Evolutionary conservation across 2,329 filamentous ascomycete species (phyloP).

Genomic region (Scedosporium aurantiacum): DNA sequence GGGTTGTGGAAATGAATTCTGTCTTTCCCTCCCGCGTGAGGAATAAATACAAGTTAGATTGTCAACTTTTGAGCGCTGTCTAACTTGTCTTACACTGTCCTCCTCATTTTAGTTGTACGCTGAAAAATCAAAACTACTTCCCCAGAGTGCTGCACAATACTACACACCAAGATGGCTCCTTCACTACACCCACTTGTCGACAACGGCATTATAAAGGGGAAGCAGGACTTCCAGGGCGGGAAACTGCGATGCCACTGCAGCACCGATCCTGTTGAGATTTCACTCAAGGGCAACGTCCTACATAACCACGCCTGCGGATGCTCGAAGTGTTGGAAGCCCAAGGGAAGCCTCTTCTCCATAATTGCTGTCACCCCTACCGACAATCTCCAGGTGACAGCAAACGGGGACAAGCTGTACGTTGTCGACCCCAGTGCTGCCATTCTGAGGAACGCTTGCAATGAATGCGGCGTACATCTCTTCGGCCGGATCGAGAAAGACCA

Average conservation of each 20-base stretch:
- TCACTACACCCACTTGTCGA: slow-evolving; percentile 53
- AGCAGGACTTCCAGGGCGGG: slow-evolving; percentile 44
- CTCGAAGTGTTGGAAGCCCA: slow-evolving; percentile 62
- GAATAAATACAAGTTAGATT: no score
- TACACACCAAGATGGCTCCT: slow-evolving; percentile 17
- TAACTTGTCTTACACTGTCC: no score
- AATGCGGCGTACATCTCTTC: slow-evolving; percentile 52
- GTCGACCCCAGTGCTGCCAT: slow-evolving; percentile 47
- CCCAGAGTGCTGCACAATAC: no score
- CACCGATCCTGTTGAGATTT: slow-evolving; percentile 44
- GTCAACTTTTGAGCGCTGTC: no score
- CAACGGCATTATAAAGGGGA: slow-evolving; percentile 47
- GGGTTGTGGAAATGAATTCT: no score
- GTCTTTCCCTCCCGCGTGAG: no score
- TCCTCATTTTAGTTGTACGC: no score
- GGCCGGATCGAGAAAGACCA: slow-evolving; percentile 55
- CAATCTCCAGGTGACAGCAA: slow-evolving; percentile 44
- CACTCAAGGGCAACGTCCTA: slow-evolving; percentile 44
- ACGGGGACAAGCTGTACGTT: slow-evolving; percentile 44
- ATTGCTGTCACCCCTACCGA: slow-evolving; percentile 49
- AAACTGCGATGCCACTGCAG: slow-evolving; percentile 51
- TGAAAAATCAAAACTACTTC: no score
- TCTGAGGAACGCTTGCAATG: slow-evolving; percentile 47
- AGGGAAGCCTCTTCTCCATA: slow-evolving; percentile 51
- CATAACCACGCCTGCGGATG: slow-evolving; percentile 65